Evolutionary conservation across 148 eudicot species (phyloP), one percentile per base, ranked within the genome.

Genomic region (Vaccinium macrocarpon): DNA sequence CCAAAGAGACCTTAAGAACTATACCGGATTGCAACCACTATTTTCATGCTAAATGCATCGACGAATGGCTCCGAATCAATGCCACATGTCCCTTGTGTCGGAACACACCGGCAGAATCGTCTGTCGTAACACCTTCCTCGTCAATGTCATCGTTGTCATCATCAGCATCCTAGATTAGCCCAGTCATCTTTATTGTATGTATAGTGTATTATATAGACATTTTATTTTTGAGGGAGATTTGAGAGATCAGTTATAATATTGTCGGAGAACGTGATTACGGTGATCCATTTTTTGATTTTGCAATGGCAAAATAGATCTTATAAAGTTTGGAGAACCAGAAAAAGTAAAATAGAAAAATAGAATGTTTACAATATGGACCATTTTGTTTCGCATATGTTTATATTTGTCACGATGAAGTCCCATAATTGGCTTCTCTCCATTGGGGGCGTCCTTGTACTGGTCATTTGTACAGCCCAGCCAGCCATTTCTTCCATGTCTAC

Each of bases 11-110:
- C 0, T 73, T 95, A 81, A 91, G 94, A 88, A 87, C 87, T 23
- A 89, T 94, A 25, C 98, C 98, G 0, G 98, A 90, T 16, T 95
- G 98, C 56, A 91, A 93, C 3, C 99, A 96, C 86, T 93, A 84
- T 83, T 96, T 92, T 74, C 99, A 96, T 86, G 94, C 91, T 53
- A 84, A 84, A 10, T 96, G 99, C 77, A 86, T 96, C 8, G 97
- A 96, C 75, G 98, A 93, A 87, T 96, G 99, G 99, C 93, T 96
- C 2, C 85, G 86, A 73, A 53, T 94, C 88, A 91, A 95, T 50
- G 91, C 92, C 5, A 90, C 93, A 0, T 96, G 99, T 78, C 99
- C 99, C 13, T 85, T 96, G 23, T 96, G 99, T 72, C 83, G 99
- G 81, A 93, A 92, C 14, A 84, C 94, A 3, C 98, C 97, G 0